Base-by-base conservation (phyloP, 2,329 filamentous ascomycete genomes). In the Aureobasidium leucospermi region DNA sequence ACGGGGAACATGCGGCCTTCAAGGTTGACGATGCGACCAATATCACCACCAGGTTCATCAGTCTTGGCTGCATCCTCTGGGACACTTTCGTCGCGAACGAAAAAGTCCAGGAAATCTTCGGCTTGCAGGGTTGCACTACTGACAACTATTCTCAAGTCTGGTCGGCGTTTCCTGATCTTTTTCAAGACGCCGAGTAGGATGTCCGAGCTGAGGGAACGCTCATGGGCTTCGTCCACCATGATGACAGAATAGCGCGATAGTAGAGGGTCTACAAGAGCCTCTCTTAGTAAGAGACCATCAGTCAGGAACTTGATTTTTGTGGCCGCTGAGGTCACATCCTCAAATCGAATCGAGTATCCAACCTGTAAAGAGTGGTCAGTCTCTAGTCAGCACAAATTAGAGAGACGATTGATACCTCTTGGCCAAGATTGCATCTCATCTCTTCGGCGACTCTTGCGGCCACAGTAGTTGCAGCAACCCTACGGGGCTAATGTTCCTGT, bases 211-310 rank as follows among this genome's bases (percentile, higher is more conserved):
- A 97, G 82, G 51, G 91, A 96, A 58, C 94, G 82, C 74, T 97
- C 93, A 70, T 99, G 94, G 6, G 93, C 94, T 74, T 97, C 93
- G 70, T 99, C 94, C 7, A 99, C 88, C 90, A 99, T 96, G 67
- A 99, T 90, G 46, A 96, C 88, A 0, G 91, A 95, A 71, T 99
- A 99, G 10, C 90, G 83, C 19, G 89, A 94, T 38, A 99, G 76
- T 3, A 97, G 76, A 11, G 94, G 94, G 72, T 99, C 94, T 3
- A 96, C 89, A 4, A 99, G 81, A 31, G 93, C 94, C 74, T 99
- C 94, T 67, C 93, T 81, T 57, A 99, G 84, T 34, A 99, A 81
- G 51, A 99, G 79, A 0, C 93, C 93, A 75, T 99, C 94, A 0
- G 93, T 99, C 63, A 97, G 76, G 69, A 97, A 97, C 71, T 99